Conservation (phyloP, 768 basidiomycete genomes). For the Termitomyces sp. region DNA sequence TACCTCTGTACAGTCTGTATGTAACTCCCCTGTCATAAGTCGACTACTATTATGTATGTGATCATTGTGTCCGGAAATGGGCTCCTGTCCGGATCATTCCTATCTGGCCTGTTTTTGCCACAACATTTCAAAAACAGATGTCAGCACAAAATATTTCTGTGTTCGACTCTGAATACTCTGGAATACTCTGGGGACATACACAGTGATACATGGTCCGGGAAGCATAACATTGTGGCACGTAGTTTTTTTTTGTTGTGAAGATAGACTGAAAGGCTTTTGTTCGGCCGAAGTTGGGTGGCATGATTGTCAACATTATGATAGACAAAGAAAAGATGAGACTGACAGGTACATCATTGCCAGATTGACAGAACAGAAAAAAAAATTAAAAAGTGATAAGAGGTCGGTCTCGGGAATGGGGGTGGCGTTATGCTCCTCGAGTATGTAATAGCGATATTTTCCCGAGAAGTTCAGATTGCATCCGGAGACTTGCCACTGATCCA, state of each 20-base stretch:
- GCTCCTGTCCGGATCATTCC: too few relatives aligned
- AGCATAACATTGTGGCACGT: neutral
- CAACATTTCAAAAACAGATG: neutral
- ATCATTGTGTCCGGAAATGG: too few relatives aligned
- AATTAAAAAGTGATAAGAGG: too few relatives aligned
- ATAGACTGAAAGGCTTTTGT: too few relatives aligned
- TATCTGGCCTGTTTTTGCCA: neutral
- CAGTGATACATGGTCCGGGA: neutral
- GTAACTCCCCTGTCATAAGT: too few relatives aligned
- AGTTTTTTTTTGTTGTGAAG: neutral
- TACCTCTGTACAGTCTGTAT: too few relatives aligned
- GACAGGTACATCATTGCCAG: too few relatives aligned
- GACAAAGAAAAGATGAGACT: too few relatives aligned
- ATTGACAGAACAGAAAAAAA: neutral
- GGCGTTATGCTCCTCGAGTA: neutral
- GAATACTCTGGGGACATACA: neutral
- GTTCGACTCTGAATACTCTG: neutral
- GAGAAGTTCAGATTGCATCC: neutral
- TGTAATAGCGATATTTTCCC: neutral
- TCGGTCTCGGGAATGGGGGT: neutral
- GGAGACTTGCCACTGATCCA: neutral
- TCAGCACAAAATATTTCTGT: neutral
- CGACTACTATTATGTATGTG: too few relatives aligned
- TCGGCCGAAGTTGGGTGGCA: too few relatives aligned
- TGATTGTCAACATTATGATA: neutral